Evolutionary conservation across 2,329 filamentous ascomycete genomes (phyloP).

Genomic region (Aspergillus pseudoglaucus): DNA sequence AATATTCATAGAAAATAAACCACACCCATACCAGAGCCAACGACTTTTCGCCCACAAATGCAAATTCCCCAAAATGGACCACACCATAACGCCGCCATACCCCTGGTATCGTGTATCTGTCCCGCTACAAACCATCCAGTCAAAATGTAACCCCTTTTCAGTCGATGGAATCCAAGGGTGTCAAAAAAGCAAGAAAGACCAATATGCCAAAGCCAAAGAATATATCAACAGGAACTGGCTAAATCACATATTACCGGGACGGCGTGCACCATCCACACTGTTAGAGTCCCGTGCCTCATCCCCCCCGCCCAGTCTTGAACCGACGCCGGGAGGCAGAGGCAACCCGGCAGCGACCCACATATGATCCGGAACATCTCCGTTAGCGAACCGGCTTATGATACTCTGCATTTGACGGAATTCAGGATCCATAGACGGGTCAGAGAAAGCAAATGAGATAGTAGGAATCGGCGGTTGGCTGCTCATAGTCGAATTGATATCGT

Average conservation of each 20-base stretch:
- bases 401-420: conserved; percentile 60
- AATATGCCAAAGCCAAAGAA: not conserved
- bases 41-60: not conserved
- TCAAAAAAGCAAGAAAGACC: conserved; percentile 1
- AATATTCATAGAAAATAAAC: not conserved
- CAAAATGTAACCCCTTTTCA: not conserved
- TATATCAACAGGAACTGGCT: conserved; percentile 4
- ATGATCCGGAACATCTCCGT: conserved; percentile 69
- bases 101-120: not conserved
- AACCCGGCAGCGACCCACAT: conserved; percentile 72
- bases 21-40: too few species aligned
- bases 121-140: not conserved
- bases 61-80: not conserved
- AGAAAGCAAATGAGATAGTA: conserved; percentile 25
- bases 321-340: conserved; percentile 51
- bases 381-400: conserved; percentile 64
- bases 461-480: conserved; percentile 29
- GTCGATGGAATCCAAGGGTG: not conserved
- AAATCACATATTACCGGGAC: not conserved
- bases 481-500: conserved; percentile 25
- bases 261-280: conserved; percentile 10
- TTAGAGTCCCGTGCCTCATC: conserved; percentile 18
- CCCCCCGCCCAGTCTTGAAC: conserved; percentile 21
- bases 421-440: conserved; percentile 22
- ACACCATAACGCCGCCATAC: not conserved